Evolutionary conservation across 495 filamentous ascomycete species (phyloP), one percentile per base, ranked within the genome.

Genomic region (Xylaria castorea): DNA sequence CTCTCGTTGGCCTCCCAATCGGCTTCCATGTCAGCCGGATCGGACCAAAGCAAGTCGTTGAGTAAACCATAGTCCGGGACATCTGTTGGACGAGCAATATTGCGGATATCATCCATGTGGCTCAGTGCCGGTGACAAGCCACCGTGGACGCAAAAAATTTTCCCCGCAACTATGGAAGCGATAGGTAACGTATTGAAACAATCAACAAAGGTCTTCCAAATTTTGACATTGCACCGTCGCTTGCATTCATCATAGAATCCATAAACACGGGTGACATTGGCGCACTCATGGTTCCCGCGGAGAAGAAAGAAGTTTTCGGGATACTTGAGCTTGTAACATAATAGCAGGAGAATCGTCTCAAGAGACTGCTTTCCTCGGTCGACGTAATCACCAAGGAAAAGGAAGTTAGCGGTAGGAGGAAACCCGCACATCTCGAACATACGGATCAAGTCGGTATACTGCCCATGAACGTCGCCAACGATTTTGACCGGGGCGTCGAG

Each of bases 381-480:
- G 71, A 99, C 96, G 81, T 99, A 99, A 79, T 99, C 96, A 18
- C 96, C 96, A 18, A 99, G 86, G 81, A 99, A 99, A 48, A 99
- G 87, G 78, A 93, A 99, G 84, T 99, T 99, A 8, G 94, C 90
- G 57, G 89, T 90, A 8, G 96, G 96, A 14, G 96, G 96, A 79
- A 98, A 99, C 3, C 96, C 96, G 76, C 96, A 98, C 97, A 98
- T 98, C 83, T 99, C 96, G 74, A 99, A 99, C 88, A 99, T 92
- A 44, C 96, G 88, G 75, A 99, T 97, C 36, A 99, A 85, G 82
- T 99, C 96, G 22, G 95, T 97, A 78, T 98, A 99, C 82, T 99
- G 96, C 63, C 96, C 96, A 81, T 99, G 96, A 14, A 99, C 93
- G 82, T 99, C 96, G 14, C 96, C 96, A 18, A 99, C 96, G 74